Percentiles rank a stretch among this genome's conserved stretches.
Evolutionary conservation across 495 filamentous ascomycete genomes (phyloP).

Genomic region (Penicillium robsamsonii): DNA sequence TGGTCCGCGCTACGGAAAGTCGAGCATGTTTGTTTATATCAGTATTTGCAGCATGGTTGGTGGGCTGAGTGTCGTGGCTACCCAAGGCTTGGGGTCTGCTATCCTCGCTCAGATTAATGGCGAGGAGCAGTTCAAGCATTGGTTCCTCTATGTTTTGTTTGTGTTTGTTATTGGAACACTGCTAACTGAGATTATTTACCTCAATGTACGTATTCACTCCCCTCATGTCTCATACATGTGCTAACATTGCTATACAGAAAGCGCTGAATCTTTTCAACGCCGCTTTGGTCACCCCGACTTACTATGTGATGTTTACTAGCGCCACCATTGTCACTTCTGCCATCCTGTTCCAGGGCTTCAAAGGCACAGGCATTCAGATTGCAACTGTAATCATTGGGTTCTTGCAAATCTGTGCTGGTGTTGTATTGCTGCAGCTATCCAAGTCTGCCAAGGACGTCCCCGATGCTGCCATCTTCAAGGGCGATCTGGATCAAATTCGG

Average conservation of each 20-base stretch:
- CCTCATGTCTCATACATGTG: background rate
- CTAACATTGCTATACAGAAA: constrained; percentile 68
- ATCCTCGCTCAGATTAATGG: constrained; percentile 84
- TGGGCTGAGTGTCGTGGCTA: constrained; percentile 91
- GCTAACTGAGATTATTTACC: constrained; percentile 87
- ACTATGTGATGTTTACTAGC: constrained; percentile 97
- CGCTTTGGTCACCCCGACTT: constrained; percentile 93
- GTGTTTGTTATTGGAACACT: constrained; percentile 87
- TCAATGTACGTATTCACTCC: constrained; percentile 69
- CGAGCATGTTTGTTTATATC: constrained; percentile 96
- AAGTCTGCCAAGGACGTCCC: constrained; percentile 98
- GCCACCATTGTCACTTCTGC: constrained; percentile 92
- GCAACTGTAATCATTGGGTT: constrained; percentile 91
- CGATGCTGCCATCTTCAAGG: constrained; percentile 87
- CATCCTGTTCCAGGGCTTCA: constrained; percentile 91
- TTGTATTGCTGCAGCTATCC: constrained; percentile 95
- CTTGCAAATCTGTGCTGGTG: constrained; percentile 88
- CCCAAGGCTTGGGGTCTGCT: constrained; percentile 89
- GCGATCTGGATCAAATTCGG: constrained; percentile 90
- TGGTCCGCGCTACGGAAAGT: constrained; percentile 88
- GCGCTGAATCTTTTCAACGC: constrained; percentile 97
- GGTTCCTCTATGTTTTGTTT: constrained; percentile 91
- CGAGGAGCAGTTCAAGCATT: constrained; percentile 86
- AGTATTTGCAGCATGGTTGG: constrained; percentile 93
- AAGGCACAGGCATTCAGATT: constrained; percentile 76